phyloP scores from a whole-genome alignment of 495 filamentous ascomycete genomes.

The Lasiosphaeria miniovina region DNA sequence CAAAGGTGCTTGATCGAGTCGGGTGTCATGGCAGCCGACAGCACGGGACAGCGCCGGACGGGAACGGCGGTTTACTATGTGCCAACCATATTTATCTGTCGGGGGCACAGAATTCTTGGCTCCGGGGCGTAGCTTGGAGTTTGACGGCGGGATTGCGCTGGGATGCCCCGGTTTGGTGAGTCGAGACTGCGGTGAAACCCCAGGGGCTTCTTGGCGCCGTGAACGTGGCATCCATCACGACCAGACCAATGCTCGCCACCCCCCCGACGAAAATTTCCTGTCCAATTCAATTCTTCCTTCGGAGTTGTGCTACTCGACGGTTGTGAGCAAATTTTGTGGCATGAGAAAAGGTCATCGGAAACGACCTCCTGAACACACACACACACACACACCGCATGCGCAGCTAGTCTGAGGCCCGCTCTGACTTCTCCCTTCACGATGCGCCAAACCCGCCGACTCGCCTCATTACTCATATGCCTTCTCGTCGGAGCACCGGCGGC shows the following conservation, averaged over 20 bases:
- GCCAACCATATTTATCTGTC: too few relatives aligned
- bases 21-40: too few relatives aligned
- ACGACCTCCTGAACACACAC: neutral
- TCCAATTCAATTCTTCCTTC: neutral
- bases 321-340: too few relatives aligned
- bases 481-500: neutral
- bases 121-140: too few relatives aligned
- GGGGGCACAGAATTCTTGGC: too few relatives aligned
- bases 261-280: neutral
- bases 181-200: constrained; percentile 5
- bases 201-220: neutral
- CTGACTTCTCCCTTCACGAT: neutral
- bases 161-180: neutral
- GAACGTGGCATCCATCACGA: neutral
- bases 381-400: neutral
- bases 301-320: neutral
- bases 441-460: neutral
- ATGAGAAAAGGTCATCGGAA: neutral
- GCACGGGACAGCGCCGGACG: too few relatives aligned
- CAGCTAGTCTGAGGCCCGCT: too few relatives aligned
- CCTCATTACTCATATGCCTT: neutral
- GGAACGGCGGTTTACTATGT: too few relatives aligned
- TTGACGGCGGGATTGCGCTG: neutral
- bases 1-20: too few relatives aligned
- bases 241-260: neutral